These are phyloP conservation scores for Brassica rapa DNA, from an alignment of 345 rosid genomes.

Conservation along the genomic window DNA sequence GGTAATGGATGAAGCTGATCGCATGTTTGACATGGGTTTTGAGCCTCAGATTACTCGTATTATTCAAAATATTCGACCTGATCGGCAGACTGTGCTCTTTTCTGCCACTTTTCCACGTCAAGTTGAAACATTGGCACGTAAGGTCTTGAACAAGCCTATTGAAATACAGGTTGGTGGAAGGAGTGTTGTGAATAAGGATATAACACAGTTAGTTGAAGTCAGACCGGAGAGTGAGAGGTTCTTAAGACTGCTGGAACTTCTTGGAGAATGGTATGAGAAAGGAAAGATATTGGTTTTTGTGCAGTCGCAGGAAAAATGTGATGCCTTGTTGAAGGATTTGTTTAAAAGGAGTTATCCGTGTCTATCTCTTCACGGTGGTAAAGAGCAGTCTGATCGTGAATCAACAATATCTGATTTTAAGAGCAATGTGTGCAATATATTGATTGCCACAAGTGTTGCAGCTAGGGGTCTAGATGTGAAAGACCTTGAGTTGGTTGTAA, in stretches of 20 bases:
- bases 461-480: constrained; percentile 98
- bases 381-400: constrained; percentile 95
- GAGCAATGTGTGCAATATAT: constrained; percentile 84
- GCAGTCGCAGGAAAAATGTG: constrained; percentile 89
- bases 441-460: constrained; percentile 92
- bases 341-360: constrained; percentile 84
- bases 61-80: constrained; percentile 93
- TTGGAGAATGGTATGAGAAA: constrained; percentile 97
- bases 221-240: constrained; percentile 90
- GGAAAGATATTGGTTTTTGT: constrained; percentile 89
- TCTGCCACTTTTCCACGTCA: constrained; percentile 98
- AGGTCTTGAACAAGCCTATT: constrained; percentile 78
- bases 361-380: constrained; percentile 93
- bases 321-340: constrained; percentile 76
- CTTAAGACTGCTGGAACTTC: constrained; percentile 78
- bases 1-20: constrained; percentile 98
- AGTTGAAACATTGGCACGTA: constrained; percentile 92
- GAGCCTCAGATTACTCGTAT: constrained; percentile 93
- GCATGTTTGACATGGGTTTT: constrained; percentile 99
- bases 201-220: constrained; percentile 85
- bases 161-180: constrained; percentile 96
- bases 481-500: constrained; percentile 91
- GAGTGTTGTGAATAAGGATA: constrained; percentile 97
- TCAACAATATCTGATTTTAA: constrained; percentile 90
- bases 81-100: constrained; percentile 90